These are phyloP conservation scores for Begonia fuchsioides DNA, from an alignment of 306 rosid genomes.

Conservation along the genomic window DNA sequence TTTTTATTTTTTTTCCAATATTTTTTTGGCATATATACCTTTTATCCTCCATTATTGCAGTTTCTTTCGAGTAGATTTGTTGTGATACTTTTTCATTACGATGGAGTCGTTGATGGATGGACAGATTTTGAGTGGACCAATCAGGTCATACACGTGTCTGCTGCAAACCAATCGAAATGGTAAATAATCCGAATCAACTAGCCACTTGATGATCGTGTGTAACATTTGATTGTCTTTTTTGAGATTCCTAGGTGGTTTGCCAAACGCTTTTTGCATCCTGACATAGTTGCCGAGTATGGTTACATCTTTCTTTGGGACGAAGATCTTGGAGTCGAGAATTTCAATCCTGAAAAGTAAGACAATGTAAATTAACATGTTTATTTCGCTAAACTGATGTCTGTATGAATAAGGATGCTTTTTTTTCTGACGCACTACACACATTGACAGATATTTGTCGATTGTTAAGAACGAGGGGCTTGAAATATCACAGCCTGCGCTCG, in stretches of 20 bases:
- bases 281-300: conserved; percentile 64
- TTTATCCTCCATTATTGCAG: conserved; percentile 14
- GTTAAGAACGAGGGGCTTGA: conserved; percentile 57
- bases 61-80: conserved; percentile 48
- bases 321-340: conserved; percentile 80
- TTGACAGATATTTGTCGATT: conserved; percentile 53
- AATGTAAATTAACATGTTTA: not conserved
- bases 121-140: conserved; percentile 46
- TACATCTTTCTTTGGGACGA: conserved; percentile 97
- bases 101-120: conserved; percentile 59
- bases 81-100: conserved; percentile 89
- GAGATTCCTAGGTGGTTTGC: conserved; percentile 82
- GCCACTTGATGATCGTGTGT: conserved; percentile 5
- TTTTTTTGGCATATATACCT: conserved; percentile 4
- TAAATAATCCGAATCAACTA: conserved; percentile 12
- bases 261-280: conserved; percentile 93
- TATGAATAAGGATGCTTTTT: not conserved
- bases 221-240: conserved; percentile 4
- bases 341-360: conserved; percentile 53
- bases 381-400: too few relatives aligned
- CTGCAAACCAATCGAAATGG: conserved; percentile 69
- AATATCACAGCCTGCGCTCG: conserved; percentile 91
- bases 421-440: conserved; percentile 1
- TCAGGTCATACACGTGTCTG: conserved; percentile 53
- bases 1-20: not conserved